Conservation (phyloP, 106 monocot genomes). For the Agapanthus africanus region DNA sequence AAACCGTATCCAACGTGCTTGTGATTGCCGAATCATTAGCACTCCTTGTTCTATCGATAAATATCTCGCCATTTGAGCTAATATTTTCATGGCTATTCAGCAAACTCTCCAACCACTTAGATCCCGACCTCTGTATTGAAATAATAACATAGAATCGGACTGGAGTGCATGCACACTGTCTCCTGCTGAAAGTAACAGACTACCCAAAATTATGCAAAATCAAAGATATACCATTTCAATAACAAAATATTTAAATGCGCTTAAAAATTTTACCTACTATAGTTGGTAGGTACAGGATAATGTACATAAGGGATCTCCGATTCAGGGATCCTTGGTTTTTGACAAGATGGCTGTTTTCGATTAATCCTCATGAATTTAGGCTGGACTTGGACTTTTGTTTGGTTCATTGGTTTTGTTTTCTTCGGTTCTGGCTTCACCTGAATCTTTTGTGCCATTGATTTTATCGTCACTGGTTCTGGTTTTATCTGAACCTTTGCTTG, state of each 20-base stretch:
- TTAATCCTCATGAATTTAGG: constrained; percentile 7
- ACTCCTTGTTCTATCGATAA: constrained; percentile 45
- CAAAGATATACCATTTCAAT: neutral
- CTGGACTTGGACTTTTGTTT: constrained; percentile 5
- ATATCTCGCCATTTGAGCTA: constrained; percentile 73
- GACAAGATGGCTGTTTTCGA: constrained; percentile 26
- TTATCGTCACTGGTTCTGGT: neutral
- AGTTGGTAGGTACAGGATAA: constrained; percentile 47
- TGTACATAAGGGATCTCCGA: constrained; percentile 38
- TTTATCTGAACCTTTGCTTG: constrained; percentile 6
- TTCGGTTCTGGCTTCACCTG: neutral
- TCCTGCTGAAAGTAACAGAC: constrained; percentile 15
- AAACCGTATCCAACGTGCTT: constrained; percentile 46
- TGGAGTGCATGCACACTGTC: constrained; percentile 55
- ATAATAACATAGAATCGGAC: constrained; percentile 52
- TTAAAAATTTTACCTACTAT: constrained; percentile 52
- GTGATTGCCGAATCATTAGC: constrained; percentile 39
- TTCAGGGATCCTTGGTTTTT: constrained; percentile 8
- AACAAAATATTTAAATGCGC: neutral
- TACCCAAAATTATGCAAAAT: neutral
- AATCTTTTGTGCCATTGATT: neutral
- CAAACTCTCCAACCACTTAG: constrained; percentile 42
- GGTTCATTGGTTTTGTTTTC: neutral
- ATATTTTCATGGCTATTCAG: constrained; percentile 60
- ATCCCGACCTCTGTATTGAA: constrained; percentile 54